Evolutionary conservation across 2,329 filamentous ascomycete genomes (phyloP), one percentile per base, ranked within the genome.

Genomic region (Neonectria neomacrospora): DNA sequence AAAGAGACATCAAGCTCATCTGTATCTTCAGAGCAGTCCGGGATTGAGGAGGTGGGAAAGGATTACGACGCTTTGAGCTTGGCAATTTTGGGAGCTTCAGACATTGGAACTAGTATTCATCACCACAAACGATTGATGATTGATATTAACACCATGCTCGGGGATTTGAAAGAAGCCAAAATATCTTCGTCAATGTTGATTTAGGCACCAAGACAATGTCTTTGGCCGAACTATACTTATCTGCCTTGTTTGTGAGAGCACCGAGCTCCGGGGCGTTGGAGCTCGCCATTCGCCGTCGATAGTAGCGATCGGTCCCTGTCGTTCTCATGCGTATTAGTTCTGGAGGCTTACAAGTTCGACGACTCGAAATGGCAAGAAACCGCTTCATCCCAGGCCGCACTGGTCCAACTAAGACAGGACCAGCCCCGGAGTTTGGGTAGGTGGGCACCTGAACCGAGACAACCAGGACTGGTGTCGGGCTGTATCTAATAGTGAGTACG

Each of bases 221-320:
- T 26, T 6, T 26, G 23, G 23, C 23, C 6, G 23, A 26, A 3
- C 26, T 68, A 1, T 1, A n/a, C n/a, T 9, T 68, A 7, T 37
- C 5, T 3, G 26, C 3, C 0, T 4, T 0, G 16, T 14, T 3
- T 10, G 2, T 3, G 22, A 26, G 3, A 64, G 60, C 11, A 18
- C 18, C 0, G 22, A 23, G 0, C 4, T 4, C 2, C 44, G 5
- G 20, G n/a, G 2, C 30, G 56, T 2, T 30, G 8, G 1, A 58
- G 12, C 5, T 7, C 68, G 0, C 59, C 66, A 0, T 66, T 68
- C 20, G 61, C 44, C 1, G 11, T 56, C 2, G 57, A 68, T 5
- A 63, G 66, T 2, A 64, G 57, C 8, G 66, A 68, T 44, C 42
- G 30, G 1, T 68, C 68, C 20, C 42, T 48, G 2, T 64, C 59